Evolutionary conservation across 1,139 yeast genomes (phyloP).

Genomic region (Arxiozyma slooffiae): DNA sequence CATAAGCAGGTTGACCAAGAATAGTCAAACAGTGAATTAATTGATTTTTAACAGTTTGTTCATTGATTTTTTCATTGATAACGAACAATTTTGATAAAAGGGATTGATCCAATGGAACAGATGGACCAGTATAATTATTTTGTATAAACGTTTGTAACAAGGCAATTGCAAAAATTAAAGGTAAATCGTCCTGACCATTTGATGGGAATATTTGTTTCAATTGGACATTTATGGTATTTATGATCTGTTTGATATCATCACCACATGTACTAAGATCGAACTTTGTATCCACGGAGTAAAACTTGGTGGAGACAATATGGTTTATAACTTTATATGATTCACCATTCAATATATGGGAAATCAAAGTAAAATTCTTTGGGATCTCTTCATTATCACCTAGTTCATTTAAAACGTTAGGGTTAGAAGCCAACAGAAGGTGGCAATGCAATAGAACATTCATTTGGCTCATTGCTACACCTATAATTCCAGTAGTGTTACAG

Average conservation of each 20-base stretch:
- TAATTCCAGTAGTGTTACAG: too few species aligned
- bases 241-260: not conserved
- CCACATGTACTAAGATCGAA: not conserved
- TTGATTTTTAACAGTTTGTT: constrained; percentile 24
- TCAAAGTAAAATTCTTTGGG: constrained; percentile 4
- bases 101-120: constrained; percentile 33
- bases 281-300: not conserved
- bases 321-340: constrained; percentile 16
- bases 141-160: constrained; percentile 64
- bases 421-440: constrained; percentile 19
- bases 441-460: constrained; percentile 20
- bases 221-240: not conserved
- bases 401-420: constrained; percentile 5
- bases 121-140: constrained; percentile 79
- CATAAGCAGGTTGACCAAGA: constrained; percentile 58
- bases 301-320: constrained; percentile 1
- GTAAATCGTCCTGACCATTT: not conserved
- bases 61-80: constrained; percentile 1
- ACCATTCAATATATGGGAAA: constrained; percentile 20
- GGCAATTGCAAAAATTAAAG: constrained; percentile 40
- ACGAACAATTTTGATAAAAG: constrained; percentile 8
- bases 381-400: constrained; percentile 6
- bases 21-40: constrained; percentile 36
- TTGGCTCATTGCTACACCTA: not conserved
- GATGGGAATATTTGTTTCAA: not conserved